These are phyloP conservation scores for Lipomyces sp. DNA, from an alignment of 805 yeast genomes.

Conservation along the genomic window DNA sequence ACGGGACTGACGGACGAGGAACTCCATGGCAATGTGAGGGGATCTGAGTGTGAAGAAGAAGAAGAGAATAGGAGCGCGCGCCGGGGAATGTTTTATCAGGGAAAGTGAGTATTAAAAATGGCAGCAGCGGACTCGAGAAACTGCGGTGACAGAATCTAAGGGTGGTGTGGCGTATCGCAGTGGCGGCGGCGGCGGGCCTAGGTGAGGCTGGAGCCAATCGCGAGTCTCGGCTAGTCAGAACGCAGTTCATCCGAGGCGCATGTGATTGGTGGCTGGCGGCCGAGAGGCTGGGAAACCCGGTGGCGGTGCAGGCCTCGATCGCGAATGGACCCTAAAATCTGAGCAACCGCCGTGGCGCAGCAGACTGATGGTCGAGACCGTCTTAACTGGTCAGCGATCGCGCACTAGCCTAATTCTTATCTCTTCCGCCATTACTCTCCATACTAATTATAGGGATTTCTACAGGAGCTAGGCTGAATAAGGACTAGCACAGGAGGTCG, in stretches of 20 bases:
- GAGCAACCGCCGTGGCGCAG: background rate
- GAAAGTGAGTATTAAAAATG: background rate
- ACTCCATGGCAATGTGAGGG: slow-evolving; percentile 61
- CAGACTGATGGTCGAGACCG: background rate
- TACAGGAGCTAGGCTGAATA: too few relatives aligned
- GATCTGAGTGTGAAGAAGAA: background rate
- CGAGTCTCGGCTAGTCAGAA: background rate
- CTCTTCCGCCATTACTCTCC: too few relatives aligned
- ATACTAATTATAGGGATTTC: too few relatives aligned
- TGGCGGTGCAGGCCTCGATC: background rate
- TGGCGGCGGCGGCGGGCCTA: background rate
- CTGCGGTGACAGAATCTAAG: background rate
- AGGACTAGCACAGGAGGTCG: too few relatives aligned
- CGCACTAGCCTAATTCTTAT: too few relatives aligned
- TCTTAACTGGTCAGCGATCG: too few relatives aligned
- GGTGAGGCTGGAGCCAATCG: background rate
- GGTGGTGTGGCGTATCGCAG: background rate
- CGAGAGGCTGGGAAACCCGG: too few relatives aligned
- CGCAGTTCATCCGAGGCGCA: background rate
- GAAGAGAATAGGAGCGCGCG: background rate
- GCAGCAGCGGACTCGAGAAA: too few relatives aligned
- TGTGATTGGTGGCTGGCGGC: background rate
- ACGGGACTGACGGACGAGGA: slow-evolving; percentile 75
- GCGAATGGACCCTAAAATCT: too few relatives aligned
- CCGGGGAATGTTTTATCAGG: background rate